Percentiles rank a stretch among this genome's conserved stretches.
phyloP scores from a whole-genome alignment of 768 basidiomycete species.

The Favolaschia claudopus region DNA sequence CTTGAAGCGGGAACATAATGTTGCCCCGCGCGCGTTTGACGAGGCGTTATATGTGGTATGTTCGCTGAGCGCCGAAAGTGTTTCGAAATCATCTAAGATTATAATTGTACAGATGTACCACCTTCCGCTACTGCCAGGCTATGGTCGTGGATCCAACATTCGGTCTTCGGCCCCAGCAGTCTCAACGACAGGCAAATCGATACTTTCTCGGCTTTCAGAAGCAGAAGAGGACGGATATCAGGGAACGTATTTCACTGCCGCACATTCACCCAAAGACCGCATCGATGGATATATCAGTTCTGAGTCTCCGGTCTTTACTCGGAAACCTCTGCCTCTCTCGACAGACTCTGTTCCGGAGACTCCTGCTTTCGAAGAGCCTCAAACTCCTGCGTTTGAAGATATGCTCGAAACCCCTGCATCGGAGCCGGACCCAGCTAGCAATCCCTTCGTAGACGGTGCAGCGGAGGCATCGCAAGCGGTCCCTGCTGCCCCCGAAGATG shows the following conservation, averaged over 20 bases:
- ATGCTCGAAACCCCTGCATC: conserved; percentile 17
- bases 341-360: conserved; percentile 9
- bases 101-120: conserved; percentile 77
- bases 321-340: conserved; percentile 26
- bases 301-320: conserved; percentile 49
- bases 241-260: conserved; percentile 75
- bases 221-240: conserved; percentile 93
- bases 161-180: conserved; percentile 80
- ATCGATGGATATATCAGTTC: conserved; percentile 74
- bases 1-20: conserved; percentile 93
- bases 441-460: neutral
- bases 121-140: conserved; percentile 90
- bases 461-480: conserved; percentile 18
- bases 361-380: conserved; percentile 19
- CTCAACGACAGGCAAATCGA: conserved; percentile 59
- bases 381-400: conserved; percentile 18
- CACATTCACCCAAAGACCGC: conserved; percentile 40
- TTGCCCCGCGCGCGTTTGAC: conserved; percentile 85
- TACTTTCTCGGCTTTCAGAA: conserved; percentile 76
- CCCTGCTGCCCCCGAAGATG: conserved; percentile 44
- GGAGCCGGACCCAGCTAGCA: conserved; percentile 15
- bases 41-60: conserved; percentile 93
- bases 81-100: too few relatives aligned
- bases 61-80: too few relatives aligned
- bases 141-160: conserved; percentile 82